These are phyloP conservation scores for Russula sp. DNA, from an alignment of 768 basidiomycete genomes.

Conservation along the genomic window DNA sequence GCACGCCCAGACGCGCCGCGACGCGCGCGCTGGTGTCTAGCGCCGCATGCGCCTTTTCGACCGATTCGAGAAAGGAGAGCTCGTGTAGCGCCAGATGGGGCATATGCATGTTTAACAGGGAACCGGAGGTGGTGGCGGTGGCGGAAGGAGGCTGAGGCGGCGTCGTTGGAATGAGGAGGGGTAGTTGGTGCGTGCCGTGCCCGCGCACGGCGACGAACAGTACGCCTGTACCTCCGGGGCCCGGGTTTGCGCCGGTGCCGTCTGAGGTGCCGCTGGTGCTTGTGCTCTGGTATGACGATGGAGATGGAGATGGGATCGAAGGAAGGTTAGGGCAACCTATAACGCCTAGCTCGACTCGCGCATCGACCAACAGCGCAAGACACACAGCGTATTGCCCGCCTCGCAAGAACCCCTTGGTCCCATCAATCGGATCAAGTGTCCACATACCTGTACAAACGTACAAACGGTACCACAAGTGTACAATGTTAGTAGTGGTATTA, in stretches of 20 bases:
- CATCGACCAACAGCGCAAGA: constrained; percentile 52
- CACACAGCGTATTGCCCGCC: constrained; percentile 63
- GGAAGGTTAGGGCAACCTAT: constrained; percentile 87
- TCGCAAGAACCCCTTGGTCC: constrained; percentile 60
- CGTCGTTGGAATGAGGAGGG: constrained; percentile 45
- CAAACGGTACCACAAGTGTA: too few species aligned
- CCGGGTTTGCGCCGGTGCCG: neutral
- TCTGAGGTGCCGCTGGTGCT: constrained; percentile 34
- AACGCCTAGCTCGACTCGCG: constrained; percentile 52
- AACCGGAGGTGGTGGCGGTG: constrained; percentile 32
- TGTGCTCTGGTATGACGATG: constrained; percentile 37
- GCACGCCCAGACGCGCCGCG: constrained; percentile 62
- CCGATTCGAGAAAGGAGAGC: constrained; percentile 82
- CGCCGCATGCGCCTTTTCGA: constrained; percentile 90
- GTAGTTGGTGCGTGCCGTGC: constrained; percentile 75
- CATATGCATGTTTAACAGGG: constrained; percentile 43
- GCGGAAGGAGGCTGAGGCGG: constrained; percentile 41
- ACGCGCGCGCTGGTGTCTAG: constrained; percentile 81
- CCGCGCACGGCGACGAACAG: constrained; percentile 86
- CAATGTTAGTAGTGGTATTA: too few species aligned
- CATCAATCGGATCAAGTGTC: constrained; percentile 54
- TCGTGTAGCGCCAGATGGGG: constrained; percentile 46
- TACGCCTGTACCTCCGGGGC: constrained; percentile 50
- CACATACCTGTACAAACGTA: constrained; percentile 39
- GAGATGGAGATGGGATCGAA: constrained; percentile 36